A percentile compares a stretch with the other conserved stretches of the same genome.
phyloP scores from a whole-genome alignment of 257 asterid species.

The Lavandula angustifolia region DNA sequence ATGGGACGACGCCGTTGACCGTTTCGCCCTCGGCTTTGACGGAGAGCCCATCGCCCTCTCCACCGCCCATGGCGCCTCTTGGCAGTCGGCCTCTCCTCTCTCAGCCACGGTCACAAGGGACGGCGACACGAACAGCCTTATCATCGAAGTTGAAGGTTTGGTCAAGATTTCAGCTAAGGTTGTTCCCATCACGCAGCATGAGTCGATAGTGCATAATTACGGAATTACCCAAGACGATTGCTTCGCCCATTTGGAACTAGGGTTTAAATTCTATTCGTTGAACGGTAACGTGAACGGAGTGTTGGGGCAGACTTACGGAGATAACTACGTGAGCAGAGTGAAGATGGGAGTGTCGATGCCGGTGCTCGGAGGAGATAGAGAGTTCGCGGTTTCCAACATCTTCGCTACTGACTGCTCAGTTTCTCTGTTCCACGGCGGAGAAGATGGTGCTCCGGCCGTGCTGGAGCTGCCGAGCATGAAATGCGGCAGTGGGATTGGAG shows the following conservation, averaged over 20 bases:
- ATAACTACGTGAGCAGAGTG: slow-evolving; percentile 48
- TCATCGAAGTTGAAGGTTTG: slow-evolving; percentile 38
- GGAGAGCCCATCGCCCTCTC: slow-evolving; percentile 42
- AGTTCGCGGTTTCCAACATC: slow-evolving; percentile 42
- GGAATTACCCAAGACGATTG: slow-evolving; percentile 51
- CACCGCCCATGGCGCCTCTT: slow-evolving; percentile 38
- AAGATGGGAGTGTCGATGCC: slow-evolving; percentile 58
- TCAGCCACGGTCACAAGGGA: slow-evolving; percentile 35
- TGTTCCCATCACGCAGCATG: slow-evolving; percentile 52
- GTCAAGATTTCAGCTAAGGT: slow-evolving; percentile 49
- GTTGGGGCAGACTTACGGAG: slow-evolving; percentile 65
- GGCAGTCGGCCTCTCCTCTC: slow-evolving; percentile 35
- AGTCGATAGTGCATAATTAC: slow-evolving; percentile 52
- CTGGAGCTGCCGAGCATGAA: slow-evolving; percentile 45
- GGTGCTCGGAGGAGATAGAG: slow-evolving; percentile 61
- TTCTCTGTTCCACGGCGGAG: slow-evolving; percentile 37
- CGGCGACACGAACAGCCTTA: slow-evolving; percentile 40
- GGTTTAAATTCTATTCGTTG: slow-evolving; percentile 48
- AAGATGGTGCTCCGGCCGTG: neutral
- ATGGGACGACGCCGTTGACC: slow-evolving; percentile 51
- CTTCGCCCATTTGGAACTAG: slow-evolving; percentile 70
- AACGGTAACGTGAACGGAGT: slow-evolving; percentile 49
- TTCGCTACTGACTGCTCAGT: slow-evolving; percentile 51
- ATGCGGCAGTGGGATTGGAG: slow-evolving; percentile 46
- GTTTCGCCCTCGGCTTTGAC: slow-evolving; percentile 46